phyloP scores from a whole-genome alignment of 139 green algal genomes.

The Volvox africanus region DNA sequence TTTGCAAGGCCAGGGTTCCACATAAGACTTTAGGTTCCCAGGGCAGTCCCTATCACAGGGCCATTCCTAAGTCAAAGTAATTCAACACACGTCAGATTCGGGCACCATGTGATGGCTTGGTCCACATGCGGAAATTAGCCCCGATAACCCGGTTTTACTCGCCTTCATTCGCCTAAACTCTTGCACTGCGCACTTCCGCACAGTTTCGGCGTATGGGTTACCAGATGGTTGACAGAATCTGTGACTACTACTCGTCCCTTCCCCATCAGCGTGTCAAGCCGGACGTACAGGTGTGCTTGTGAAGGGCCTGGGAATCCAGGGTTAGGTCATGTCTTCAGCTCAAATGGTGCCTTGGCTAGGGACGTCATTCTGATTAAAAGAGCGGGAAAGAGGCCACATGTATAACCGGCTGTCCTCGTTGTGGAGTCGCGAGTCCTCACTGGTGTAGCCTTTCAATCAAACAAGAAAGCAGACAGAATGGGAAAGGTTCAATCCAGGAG shows the following conservation, averaged over 20 bases:
- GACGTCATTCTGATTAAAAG: neutral
- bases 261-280: slow-evolving; percentile 52
- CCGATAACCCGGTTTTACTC: neutral
- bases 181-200: neutral
- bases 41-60: neutral
- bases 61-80: neutral
- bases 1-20: neutral
- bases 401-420: neutral
- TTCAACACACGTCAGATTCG: neutral
- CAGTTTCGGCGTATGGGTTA: slow-evolving; percentile 76
- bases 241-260: slow-evolving; percentile 67
- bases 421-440: no score
- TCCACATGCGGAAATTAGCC: neutral
- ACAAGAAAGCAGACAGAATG: neutral
- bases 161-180: no score
- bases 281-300: slow-evolving; percentile 55
- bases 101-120: no score
- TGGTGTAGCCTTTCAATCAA: neutral
- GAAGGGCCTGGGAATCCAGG: neutral
- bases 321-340: neutral
- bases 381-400: neutral
- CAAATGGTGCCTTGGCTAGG: neutral
- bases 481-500: no score
- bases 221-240: slow-evolving; percentile 78
- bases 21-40: neutral